phyloP scores from a whole-genome alignment of 2,329 filamentous ascomycete species.

The Talaromyces amestolkiae region DNA sequence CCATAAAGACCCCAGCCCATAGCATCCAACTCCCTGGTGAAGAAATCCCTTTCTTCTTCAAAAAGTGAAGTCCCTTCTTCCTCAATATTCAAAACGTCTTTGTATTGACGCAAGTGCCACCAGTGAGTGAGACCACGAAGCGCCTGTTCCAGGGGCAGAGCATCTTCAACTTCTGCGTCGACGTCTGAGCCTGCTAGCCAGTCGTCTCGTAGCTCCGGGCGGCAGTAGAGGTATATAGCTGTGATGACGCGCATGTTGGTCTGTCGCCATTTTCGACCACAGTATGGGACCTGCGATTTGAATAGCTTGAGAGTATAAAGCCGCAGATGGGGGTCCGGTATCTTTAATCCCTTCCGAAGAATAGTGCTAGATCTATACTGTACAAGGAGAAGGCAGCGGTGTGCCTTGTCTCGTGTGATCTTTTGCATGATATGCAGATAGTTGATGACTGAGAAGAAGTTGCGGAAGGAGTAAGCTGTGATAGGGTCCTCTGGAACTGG shows the following conservation, averaged over 20 bases:
- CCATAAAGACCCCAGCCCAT: conserved; percentile 54
- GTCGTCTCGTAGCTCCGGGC: conserved; percentile 88
- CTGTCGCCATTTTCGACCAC: conserved; percentile 96
- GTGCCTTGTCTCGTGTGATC: conserved; percentile 91
- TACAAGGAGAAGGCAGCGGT: conserved; percentile 88
- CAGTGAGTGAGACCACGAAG: conserved; percentile 87
- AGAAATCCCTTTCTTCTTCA: conserved; percentile 75
- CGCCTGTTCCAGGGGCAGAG: conserved; percentile 86
- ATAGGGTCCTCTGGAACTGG: conserved; percentile 69
- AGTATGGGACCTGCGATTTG: conserved; percentile 98
- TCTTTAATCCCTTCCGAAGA: conserved; percentile 83
- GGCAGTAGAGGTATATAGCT: conserved; percentile 88
- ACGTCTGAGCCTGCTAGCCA: conserved; percentile 89
- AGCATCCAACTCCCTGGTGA: conserved; percentile 72
- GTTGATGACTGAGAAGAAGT: conserved; percentile 94
- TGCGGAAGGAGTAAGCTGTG: conserved; percentile 85
- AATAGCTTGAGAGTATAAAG: conserved; percentile 97
- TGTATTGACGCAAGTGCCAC: conserved; percentile 83
- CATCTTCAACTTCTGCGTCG: conserved; percentile 90
- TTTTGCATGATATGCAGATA: conserved; percentile 96
- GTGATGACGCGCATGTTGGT: conserved; percentile 99
- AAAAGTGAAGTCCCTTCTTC: conserved; percentile 54
- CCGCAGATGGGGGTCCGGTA: conserved; percentile 81
- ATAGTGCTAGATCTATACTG: conserved; percentile 94
- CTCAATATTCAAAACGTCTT: conserved; percentile 63